phyloP scores from a whole-genome alignment of 495 filamentous ascomycete genomes.

The Penicillium lividum region DNA sequence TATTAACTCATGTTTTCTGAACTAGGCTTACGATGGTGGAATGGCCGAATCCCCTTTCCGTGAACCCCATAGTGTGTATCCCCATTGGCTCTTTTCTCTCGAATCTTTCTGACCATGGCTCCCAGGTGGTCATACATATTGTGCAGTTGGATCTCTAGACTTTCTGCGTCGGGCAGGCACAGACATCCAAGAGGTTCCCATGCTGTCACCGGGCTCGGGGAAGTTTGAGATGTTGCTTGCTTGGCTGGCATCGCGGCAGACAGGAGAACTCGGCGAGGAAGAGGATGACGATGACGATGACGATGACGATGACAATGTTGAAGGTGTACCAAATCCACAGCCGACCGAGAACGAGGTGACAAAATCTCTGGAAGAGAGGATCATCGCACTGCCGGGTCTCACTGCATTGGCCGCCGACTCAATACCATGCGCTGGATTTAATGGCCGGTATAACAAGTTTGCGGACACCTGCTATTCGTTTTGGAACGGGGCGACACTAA shows the following conservation, averaged over 20 bases:
- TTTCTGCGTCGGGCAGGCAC: slow-evolving; percentile 56
- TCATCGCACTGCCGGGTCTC: slow-evolving; percentile 39
- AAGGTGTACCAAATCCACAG: slow-evolving; percentile 14
- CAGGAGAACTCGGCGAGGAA: slow-evolving; percentile 51
- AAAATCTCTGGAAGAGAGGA: slow-evolving; percentile 26
- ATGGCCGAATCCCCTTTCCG: slow-evolving; percentile 77
- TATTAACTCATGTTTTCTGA: slow-evolving; percentile 1
- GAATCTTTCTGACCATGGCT: slow-evolving; percentile 21
- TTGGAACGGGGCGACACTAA: slow-evolving; percentile 78
- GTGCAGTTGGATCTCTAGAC: slow-evolving; percentile 72
- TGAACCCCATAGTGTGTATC: slow-evolving; percentile 79
- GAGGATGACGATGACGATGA: slow-evolving; percentile 46
- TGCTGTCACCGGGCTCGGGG: slow-evolving; percentile 36
- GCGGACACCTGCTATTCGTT: slow-evolving; percentile 94
- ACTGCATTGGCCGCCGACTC: slow-evolving; percentile 28
- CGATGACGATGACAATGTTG: slow-evolving; percentile 49
- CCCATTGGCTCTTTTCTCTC: slow-evolving; percentile 6
- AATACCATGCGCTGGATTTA: slow-evolving; percentile 68
- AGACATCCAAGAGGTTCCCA: slow-evolving; percentile 17
- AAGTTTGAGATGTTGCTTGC: slow-evolving; percentile 49
- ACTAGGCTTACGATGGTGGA: slow-evolving; percentile 86
- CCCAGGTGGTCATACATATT: slow-evolving; percentile 84
- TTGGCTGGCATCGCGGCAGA: slow-evolving; percentile 75
- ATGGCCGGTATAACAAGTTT: slow-evolving; percentile 84
- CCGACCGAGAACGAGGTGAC: slow-evolving; percentile 2